Percentiles rank a stretch among this genome's conserved stretches.
These are phyloP conservation scores for Globisporangium spinosum DNA, from an alignment of 352 stramenopile genomes.

Conservation along the genomic window DNA sequence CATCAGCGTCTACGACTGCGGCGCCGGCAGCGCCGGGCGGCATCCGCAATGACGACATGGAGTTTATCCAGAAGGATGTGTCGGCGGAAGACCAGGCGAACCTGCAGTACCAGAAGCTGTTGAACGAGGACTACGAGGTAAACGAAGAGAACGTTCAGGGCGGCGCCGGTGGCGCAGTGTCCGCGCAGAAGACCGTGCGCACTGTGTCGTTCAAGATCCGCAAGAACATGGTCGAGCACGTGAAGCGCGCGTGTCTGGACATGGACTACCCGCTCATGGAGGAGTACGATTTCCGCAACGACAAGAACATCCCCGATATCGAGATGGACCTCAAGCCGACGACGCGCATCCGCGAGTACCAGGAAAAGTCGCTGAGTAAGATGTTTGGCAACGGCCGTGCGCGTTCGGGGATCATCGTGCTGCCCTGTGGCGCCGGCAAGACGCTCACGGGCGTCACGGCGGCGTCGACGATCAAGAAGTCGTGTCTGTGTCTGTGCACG, in stretches of 20 bases:
- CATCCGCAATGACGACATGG: conserved; percentile 36
- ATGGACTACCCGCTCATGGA: conserved; percentile 99
- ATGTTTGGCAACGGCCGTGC: conserved; percentile 99
- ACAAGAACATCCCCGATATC: conserved; percentile 83
- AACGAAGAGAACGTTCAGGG: conserved; percentile 59
- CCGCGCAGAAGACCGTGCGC: conserved; percentile 58
- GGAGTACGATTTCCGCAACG: conserved; percentile 98
- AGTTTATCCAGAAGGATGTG: conserved; percentile 83
- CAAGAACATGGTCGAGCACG: conserved; percentile 90
- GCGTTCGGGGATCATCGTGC: conserved; percentile 98
- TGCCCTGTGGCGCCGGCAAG: conserved; percentile 95
- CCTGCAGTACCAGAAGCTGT: conserved; percentile 81
- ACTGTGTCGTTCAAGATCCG: conserved; percentile 84
- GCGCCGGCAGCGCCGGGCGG: conserved; percentile 25
- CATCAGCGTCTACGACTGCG: conserved; percentile 12
- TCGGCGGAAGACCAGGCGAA: conserved; percentile 82
- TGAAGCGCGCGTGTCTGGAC: conserved; percentile 94
- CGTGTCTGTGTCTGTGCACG: conserved; percentile 95
- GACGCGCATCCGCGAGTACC: conserved; percentile 96
- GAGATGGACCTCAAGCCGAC: conserved; percentile 89
- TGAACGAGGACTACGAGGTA: conserved; percentile 85
- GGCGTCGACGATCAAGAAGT: conserved; percentile 97
- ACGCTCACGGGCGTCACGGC: conserved; percentile 92
- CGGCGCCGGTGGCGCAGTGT: background rate
- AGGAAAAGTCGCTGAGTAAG: conserved; percentile 98